Conservation (phyloP, 2,329 filamentous ascomycete species). For the Stromatinia cepivora region DNA sequence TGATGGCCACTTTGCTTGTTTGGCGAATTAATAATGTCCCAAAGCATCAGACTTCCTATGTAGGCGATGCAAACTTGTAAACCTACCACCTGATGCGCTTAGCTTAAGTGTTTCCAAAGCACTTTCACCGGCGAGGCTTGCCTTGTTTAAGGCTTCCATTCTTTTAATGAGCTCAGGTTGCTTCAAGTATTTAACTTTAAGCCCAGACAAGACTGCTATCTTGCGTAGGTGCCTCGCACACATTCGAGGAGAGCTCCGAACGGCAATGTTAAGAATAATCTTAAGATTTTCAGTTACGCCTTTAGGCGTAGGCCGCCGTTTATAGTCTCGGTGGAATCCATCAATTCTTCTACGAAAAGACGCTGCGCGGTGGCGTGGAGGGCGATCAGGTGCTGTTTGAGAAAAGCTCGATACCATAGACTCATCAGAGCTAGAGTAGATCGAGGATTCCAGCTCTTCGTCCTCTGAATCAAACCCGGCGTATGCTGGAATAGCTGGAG, state of each 20-base stretch:
- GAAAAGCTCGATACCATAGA: not conserved
- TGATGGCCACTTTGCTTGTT: not conserved
- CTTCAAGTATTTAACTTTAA: not conserved
- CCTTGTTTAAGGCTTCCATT: not conserved
- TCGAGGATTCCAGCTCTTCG: not conserved
- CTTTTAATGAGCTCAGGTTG: not conserved
- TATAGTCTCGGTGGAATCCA: not conserved
- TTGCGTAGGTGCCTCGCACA: not conserved
- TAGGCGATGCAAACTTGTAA: not conserved
- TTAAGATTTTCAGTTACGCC: not conserved
- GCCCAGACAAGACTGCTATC: not conserved
- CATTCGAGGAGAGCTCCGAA: not conserved
- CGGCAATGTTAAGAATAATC: not conserved
- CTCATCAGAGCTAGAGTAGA: not conserved
- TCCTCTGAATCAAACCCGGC: not conserved
- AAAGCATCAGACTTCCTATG: not conserved
- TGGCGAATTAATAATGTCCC: constrained; percentile 11
- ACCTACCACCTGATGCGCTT: not conserved
- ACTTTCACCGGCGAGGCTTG: not conserved
- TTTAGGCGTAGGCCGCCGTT: not conserved
- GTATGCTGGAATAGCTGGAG: not conserved
- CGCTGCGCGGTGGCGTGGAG: not conserved
- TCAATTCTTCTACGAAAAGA: not conserved
- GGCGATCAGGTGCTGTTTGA: not conserved
- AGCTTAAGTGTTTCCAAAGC: not conserved